Conservation (phyloP, 1,284 basidiomycete species). For the Clitocybe nebularis region DNA sequence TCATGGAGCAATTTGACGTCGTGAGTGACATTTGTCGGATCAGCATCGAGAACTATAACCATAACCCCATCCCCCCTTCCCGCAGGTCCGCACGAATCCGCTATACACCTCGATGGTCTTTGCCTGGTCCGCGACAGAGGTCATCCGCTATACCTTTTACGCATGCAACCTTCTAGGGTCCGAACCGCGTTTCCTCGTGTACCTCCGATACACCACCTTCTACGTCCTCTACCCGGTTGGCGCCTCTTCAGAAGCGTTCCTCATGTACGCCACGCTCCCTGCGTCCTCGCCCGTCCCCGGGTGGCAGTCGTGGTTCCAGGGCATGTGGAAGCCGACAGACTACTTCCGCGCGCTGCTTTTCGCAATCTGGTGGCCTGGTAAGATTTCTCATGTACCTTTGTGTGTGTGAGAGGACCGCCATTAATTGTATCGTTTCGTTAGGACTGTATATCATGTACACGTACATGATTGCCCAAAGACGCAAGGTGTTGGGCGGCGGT, state of each 20-base stretch:
- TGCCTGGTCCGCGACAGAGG: constrained; percentile 91
- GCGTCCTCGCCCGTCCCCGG: constrained; percentile 36
- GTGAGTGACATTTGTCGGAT: constrained; percentile 31
- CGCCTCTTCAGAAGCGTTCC: constrained; percentile 85
- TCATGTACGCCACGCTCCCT: constrained; percentile 79
- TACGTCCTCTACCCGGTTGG: constrained; percentile 91
- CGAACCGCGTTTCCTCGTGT: constrained; percentile 48
- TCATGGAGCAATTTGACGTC: constrained; percentile 58
- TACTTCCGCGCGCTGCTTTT: constrained; percentile 64
- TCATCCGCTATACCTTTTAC: constrained; percentile 93
- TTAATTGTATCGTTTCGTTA: constrained; percentile 23
- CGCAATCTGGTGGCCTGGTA: constrained; percentile 90
- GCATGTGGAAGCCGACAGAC: constrained; percentile 50
- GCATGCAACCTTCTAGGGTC: constrained; percentile 61
- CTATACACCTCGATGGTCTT: constrained; percentile 90
- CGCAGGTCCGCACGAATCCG: constrained; percentile 73
- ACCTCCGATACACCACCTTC: constrained; percentile 88
- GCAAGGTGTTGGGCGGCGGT: constrained; percentile 55
- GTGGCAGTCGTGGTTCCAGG: constrained; percentile 29
- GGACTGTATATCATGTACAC: constrained; percentile 86
- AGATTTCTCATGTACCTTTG: constrained; percentile 24
- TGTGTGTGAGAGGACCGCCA: too few relatives aligned
- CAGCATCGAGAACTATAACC: background rate
- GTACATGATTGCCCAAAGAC: constrained; percentile 84
- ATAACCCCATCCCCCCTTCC: background rate